Evolutionary conservation across 2,329 filamentous ascomycete genomes (phyloP).

Genomic region (Epichloe gansuensis): DNA sequence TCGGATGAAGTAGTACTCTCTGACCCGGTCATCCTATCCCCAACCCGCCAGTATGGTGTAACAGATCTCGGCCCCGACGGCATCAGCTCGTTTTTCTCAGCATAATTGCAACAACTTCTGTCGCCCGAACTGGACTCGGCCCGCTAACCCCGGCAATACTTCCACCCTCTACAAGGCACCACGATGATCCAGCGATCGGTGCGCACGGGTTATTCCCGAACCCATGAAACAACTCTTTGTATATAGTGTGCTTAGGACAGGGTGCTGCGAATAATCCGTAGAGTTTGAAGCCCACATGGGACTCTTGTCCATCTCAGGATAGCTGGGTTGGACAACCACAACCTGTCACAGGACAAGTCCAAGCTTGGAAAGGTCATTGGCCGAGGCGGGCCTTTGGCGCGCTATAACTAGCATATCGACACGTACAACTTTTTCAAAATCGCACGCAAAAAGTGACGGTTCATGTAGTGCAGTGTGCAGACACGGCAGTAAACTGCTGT

Average conservation of each 20-base stretch:
- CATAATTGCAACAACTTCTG: conserved; percentile 24
- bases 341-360: too few species aligned
- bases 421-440: too few species aligned
- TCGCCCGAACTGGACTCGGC: conserved; percentile 9
- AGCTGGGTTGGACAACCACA: too few species aligned
- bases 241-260: neutral
- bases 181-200: conserved; percentile 7
- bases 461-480: too few species aligned
- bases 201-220: conserved; percentile 1
- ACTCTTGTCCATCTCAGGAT: too few species aligned
- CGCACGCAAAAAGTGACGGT: too few species aligned
- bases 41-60: conserved; percentile 22
- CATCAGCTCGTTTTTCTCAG: conserved; percentile 27
- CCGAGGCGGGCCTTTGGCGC: too few species aligned
- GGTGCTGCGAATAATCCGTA: neutral
- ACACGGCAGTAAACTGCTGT: too few species aligned
- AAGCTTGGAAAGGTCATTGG: too few species aligned
- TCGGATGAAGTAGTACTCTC: conserved; percentile 22
- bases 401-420: too few species aligned
- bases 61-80: conserved; percentile 26
- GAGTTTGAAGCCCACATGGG: too few species aligned
- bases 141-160: conserved; percentile 3
- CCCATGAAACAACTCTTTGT: neutral
- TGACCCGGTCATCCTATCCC: conserved; percentile 30
- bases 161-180: conserved; percentile 1